These are phyloP conservation scores for Casuarina glauca DNA, from an alignment of 306 rosid genomes.

Conservation along the genomic window DNA sequence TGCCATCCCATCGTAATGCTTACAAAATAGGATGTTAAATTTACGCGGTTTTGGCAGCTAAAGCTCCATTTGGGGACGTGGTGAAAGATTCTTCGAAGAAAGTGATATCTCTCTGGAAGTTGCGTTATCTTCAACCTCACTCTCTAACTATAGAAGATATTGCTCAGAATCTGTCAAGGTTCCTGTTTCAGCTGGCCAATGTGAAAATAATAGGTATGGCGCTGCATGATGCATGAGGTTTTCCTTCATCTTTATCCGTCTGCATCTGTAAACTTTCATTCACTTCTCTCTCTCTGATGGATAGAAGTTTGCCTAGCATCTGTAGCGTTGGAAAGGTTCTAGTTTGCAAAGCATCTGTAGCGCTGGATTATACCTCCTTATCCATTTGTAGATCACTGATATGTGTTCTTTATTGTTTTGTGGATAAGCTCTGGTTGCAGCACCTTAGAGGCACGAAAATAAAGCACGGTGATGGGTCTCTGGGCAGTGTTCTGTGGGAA, in stretches of 20 bases:
- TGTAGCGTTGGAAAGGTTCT: no score
- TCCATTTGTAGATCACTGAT: not conserved
- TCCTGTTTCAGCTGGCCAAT: not conserved
- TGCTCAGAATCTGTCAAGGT: not conserved
- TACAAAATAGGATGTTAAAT: not conserved
- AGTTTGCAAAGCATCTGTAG: no score
- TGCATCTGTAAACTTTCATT: no score
- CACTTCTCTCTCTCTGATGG: no score
- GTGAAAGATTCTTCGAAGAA: not conserved
- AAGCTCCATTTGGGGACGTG: not conserved
- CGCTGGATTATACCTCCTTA: no score
- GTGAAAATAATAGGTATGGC: not conserved
- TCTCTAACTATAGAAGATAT: not conserved
- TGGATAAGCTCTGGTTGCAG: not conserved
- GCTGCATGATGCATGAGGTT: not conserved
- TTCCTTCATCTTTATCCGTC: no score
- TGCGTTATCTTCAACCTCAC: not conserved
- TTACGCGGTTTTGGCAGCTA: not conserved
- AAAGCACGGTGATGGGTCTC: conserved; percentile 5
- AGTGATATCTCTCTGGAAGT: not conserved
- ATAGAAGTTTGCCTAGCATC: no score
- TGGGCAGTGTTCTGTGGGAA: conserved; percentile 17
- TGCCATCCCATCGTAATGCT: not conserved
- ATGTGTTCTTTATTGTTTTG: not conserved
- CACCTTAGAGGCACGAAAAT: not conserved